Base-by-base conservation (phyloP, 1,139 yeast species). In the Geotrichum klebahnii region DNA sequence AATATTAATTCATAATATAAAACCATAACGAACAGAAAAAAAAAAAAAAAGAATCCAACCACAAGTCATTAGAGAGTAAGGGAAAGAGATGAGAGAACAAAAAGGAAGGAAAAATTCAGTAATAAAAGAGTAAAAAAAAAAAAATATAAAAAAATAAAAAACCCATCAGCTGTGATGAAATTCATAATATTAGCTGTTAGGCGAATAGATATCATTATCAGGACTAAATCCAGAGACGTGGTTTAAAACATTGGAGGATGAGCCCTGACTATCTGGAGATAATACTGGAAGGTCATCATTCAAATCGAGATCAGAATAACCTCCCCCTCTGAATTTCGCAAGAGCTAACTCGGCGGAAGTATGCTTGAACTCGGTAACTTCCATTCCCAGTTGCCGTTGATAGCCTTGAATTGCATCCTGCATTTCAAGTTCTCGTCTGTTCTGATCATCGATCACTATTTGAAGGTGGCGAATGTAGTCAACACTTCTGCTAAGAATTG, bases 341-440 rank as follows among this genome's bases (percentile, higher is more conserved):
- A 88, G 71, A 1, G 88, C 86, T 38, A 75, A 67, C 63, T 87
- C 96, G 0, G 95, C 96, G 63, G 90, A 82, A 1, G 96, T 86
- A 58, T 82, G 79, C 19, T 77, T 77, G 42, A 82, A 73, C 48
- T 80, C 76, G 17, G 81, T 67, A 5, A 71, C 70, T 48, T 72
- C 69, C 23, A 61, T 66, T 58, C 65, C 77, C 60, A 65, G 67
- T 33, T 65, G 65, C 50, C 67, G 69, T 59, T 79, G 77, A 54
- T 84, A 67, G 35, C 74, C 75, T 60, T 81, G 79, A 55, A 85
- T 69, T 57, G 75, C 76, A 64, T 82, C 75, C 43, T 81, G 77
- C 54, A 85, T 70, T 63, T 85, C 95, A 14, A 84, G 85, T 63
- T 88, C 96, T 55, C 78, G 79, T 47, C 90, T 74, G 67, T 88